Conservation (phyloP, 2,329 filamentous ascomycete genomes). For the Paecilomyces formosus region DNA sequence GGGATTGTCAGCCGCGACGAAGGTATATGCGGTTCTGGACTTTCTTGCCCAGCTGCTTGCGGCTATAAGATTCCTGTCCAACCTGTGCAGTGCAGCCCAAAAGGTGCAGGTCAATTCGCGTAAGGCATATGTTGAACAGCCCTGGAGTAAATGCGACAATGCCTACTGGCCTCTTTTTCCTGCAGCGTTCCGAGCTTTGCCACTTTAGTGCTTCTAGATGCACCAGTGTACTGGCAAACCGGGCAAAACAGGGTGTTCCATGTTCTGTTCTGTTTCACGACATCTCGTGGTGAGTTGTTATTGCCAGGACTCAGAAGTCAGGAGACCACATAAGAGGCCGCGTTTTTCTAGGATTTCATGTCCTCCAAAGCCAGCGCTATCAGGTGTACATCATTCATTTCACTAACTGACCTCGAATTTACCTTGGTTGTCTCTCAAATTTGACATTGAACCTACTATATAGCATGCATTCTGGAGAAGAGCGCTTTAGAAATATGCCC, state of each 20-base stretch:
- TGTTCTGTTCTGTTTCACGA: neutral
- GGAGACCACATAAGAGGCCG: neutral
- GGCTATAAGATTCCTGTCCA: neutral
- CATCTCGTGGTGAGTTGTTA: neutral
- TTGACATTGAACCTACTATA: constrained; percentile 1
- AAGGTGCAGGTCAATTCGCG: neutral
- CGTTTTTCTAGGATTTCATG: neutral
- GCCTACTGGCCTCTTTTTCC: neutral
- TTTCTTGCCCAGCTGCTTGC: neutral
- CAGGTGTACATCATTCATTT: neutral
- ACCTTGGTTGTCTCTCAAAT: neutral
- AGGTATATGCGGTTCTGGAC: neutral
- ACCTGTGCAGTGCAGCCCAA: neutral
- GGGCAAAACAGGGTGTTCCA: neutral
- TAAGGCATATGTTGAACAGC: neutral
- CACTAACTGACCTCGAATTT: neutral
- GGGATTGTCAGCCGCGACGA: neutral
- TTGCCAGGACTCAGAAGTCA: neutral
- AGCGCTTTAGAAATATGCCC: constrained; percentile 9
- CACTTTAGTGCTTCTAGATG: neutral
- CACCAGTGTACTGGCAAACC: neutral
- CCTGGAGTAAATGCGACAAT: neutral
- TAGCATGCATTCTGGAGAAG: constrained; percentile 7
- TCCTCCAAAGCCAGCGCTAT: neutral
- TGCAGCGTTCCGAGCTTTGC: neutral